phyloP scores from a whole-genome alignment of 2,329 filamentous ascomycete genomes.

The Cytospora schulzeri region DNA sequence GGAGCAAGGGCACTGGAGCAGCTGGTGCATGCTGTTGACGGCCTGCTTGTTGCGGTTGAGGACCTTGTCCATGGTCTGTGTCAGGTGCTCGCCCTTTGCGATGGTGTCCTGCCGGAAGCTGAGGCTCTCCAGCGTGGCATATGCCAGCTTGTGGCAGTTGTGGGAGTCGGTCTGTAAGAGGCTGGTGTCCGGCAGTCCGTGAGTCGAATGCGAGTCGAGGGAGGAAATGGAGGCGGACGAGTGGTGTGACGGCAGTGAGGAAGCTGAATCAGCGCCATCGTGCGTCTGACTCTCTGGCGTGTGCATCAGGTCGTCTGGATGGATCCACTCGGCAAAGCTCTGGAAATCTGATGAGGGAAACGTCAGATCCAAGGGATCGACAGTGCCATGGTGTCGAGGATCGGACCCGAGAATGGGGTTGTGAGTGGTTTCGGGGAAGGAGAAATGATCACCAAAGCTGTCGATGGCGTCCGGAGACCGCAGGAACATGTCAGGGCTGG shows the following conservation, averaged over 20 bases:
- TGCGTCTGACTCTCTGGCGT: slow-evolving; percentile 17
- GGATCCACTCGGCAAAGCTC: slow-evolving; percentile 26
- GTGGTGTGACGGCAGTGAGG: slow-evolving; percentile 10
- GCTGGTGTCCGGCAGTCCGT: slow-evolving; percentile 13
- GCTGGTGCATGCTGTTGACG: slow-evolving; percentile 27
- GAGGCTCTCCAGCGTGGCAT: slow-evolving; percentile 24
- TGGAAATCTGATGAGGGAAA: slow-evolving; percentile 26
- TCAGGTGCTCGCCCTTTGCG: slow-evolving; percentile 17
- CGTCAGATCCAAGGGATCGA: slow-evolving; percentile 24
- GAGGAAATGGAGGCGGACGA: slow-evolving; percentile 16
- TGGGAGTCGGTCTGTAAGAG: slow-evolving; percentile 20
- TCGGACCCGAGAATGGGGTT: slow-evolving; percentile 18
- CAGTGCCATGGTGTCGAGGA: slow-evolving; percentile 16
- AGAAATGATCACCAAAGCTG: slow-evolving; percentile 22
- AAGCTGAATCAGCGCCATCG: slow-evolving; percentile 18
- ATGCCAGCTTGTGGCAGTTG: slow-evolving; percentile 25
- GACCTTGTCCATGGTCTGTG: slow-evolving; percentile 28
- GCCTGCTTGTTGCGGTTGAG: slow-evolving; percentile 28
- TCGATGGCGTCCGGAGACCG: slow-evolving; percentile 23
- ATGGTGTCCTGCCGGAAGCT: slow-evolving; percentile 19
- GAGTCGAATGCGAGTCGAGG: slow-evolving; percentile 10
- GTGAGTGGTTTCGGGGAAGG: slow-evolving; percentile 22
- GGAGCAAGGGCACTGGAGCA: slow-evolving; percentile 26
- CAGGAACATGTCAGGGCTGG: slow-evolving; percentile 23
- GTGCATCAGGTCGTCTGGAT: slow-evolving; percentile 26